phyloP scores from a whole-genome alignment of 305 asterid genomes.

The Plantago lanceolata region DNA sequence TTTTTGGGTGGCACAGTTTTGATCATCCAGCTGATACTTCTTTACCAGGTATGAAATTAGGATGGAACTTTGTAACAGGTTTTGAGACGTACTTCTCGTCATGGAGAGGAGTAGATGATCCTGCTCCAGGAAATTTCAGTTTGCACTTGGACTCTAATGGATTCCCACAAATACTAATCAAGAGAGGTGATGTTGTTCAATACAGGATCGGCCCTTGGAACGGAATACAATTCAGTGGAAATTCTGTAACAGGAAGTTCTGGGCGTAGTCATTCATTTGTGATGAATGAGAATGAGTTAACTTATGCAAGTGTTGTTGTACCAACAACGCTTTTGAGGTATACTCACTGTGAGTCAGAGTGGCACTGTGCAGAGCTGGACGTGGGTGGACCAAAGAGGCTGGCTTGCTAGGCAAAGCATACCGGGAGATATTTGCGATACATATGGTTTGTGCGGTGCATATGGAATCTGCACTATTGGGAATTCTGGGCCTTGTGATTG shows the following conservation, averaged over 20 bases:
- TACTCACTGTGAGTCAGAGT: slow-evolving; percentile 11
- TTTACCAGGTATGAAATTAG: slow-evolving; percentile 23
- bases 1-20: slow-evolving; percentile 29
- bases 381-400: slow-evolving; percentile 26
- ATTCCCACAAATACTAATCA: slow-evolving; percentile 25
- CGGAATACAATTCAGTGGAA: slow-evolving; percentile 28
- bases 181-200: not conserved
- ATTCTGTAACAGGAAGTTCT: not conserved
- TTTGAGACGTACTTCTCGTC: slow-evolving; percentile 18
- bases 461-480: slow-evolving; percentile 23
- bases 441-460: slow-evolving; percentile 26
- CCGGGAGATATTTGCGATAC: slow-evolving; percentile 35
- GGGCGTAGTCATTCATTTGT: slow-evolving; percentile 1
- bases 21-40: slow-evolving; percentile 26
- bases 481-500: slow-evolving; percentile 25
- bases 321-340: slow-evolving; percentile 15
- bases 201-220: slow-evolving; percentile 35
- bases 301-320: not conserved
- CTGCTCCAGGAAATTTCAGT: slow-evolving; percentile 25
- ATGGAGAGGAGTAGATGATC: slow-evolving; percentile 25
- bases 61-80: slow-evolving; percentile 24
- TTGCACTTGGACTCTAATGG: slow-evolving; percentile 32
- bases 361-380: slow-evolving; percentile 27
- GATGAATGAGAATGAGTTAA: slow-evolving; percentile 22
- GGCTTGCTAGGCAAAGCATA: slow-evolving; percentile 12